Evolutionary conservation across 1,284 basidiomycete species (phyloP).

Genomic region (Cryptococcus jaspeensis): DNA sequence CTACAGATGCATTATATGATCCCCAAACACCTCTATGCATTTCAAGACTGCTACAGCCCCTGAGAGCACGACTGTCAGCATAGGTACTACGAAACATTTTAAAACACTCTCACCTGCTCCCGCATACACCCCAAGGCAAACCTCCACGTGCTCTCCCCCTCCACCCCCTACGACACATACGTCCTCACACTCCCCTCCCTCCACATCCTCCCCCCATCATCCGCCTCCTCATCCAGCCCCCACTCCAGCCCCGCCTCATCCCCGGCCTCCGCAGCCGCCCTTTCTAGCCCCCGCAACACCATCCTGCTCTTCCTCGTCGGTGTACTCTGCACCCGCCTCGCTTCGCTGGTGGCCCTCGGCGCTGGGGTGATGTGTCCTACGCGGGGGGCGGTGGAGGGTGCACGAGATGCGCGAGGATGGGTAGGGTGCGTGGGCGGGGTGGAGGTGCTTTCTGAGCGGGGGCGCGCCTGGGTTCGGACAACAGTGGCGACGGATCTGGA

Average conservation of each 20-base stretch:
- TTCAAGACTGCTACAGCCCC: no score
- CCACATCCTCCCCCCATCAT: slow-evolving; percentile 32
- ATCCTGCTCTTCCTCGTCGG: slow-evolving; percentile 16
- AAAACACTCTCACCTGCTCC: no score
- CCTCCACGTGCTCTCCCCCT: background rate
- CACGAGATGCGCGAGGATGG: background rate
- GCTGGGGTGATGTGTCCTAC: background rate
- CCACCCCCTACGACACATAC: background rate
- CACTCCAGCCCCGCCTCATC: slow-evolving; percentile 39
- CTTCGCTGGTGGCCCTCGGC: background rate
- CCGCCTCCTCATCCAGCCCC: slow-evolving; percentile 42
- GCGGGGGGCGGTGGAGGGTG: background rate
- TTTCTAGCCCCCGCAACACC: slow-evolving; percentile 15
- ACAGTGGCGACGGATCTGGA: slow-evolving; percentile 4
- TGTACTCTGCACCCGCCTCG: slow-evolving; percentile 1
- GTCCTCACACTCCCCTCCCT: slow-evolving; percentile 34
- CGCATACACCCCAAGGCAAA: background rate
- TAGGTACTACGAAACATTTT: no score
- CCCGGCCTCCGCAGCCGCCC: slow-evolving; percentile 16
- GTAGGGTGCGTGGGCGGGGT: background rate
- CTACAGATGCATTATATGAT: no score
- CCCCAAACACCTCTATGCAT: no score
- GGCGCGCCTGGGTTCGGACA: slow-evolving; percentile 3
- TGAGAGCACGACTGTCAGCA: no score
- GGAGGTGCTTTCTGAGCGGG: slow-evolving; percentile 10